phyloP scores from a whole-genome alignment of 441 rosid species.

The Erysimum cheiri region DNA sequence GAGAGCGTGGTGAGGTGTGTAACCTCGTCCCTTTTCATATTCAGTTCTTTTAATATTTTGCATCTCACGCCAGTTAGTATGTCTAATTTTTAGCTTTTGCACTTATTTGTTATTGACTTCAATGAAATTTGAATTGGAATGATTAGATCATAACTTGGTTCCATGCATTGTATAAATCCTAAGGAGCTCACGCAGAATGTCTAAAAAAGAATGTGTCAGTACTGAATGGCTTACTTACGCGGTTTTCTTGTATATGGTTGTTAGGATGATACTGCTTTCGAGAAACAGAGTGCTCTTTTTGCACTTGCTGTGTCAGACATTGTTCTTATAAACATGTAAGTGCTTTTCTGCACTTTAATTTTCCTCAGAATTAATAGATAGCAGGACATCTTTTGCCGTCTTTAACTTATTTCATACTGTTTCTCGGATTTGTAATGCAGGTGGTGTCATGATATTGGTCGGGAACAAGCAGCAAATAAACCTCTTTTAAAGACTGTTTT shows the following conservation, averaged over 20 bases:
- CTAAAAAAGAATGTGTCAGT: constrained; percentile 7
- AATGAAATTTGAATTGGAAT: constrained; percentile 15
- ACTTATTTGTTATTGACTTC: constrained; percentile 5
- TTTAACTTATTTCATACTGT: constrained; percentile 39
- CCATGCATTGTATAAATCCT: neutral
- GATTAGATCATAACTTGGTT: constrained; percentile 23
- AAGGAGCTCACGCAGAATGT: constrained; percentile 14
- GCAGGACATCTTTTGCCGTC: neutral
- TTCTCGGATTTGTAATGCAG: constrained; percentile 37
- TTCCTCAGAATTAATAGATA: constrained; percentile 2
- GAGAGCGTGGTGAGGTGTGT: constrained; percentile 99
- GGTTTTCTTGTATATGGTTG: constrained; percentile 30
- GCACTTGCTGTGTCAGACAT: constrained; percentile 99
- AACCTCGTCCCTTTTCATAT: neutral
- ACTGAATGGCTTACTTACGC: constrained; percentile 27
- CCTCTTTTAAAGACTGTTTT: constrained; percentile 76
- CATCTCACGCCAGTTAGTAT: constrained; percentile 1
- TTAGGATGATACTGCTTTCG: constrained; percentile 99
- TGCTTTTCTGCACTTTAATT: constrained; percentile 45
- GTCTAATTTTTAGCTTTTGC: constrained; percentile 9
- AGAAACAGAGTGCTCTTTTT: constrained; percentile 99
- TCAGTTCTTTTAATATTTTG: constrained; percentile 1
- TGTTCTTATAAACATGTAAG: constrained; percentile 98
- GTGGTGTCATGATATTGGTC: constrained; percentile 96
- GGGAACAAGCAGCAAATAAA: constrained; percentile 99